These are phyloP conservation scores for Microcos paniculata DNA, from an alignment of 345 rosid genomes.

Conservation along the genomic window DNA sequence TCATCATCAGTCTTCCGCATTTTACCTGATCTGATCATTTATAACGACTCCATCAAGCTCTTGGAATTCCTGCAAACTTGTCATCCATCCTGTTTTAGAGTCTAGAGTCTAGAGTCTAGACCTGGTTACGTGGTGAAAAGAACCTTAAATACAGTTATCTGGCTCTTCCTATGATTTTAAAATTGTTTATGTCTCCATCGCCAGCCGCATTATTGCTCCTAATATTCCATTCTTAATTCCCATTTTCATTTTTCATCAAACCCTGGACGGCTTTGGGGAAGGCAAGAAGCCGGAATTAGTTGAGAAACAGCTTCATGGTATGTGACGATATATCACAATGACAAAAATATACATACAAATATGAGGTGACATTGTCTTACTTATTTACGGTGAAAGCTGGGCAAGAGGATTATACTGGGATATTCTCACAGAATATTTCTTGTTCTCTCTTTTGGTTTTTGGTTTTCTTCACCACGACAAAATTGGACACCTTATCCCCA, in stretches of 20 bases:
- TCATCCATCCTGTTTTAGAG: neutral
- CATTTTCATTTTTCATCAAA: neutral
- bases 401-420: slow-evolving; percentile 12
- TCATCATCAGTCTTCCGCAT: neutral
- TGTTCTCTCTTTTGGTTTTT: slow-evolving; percentile 9
- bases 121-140: too few species aligned
- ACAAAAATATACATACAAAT: neutral
- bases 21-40: neutral
- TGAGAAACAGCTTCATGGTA: neutral
- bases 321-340: neutral
- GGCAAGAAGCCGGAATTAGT: neutral
- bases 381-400: neutral
- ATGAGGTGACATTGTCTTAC: neutral
- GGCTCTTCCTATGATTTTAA: neutral
- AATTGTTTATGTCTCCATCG: neutral
- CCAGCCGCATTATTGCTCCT: neutral
- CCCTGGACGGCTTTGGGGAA: neutral
- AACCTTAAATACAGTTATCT: too few species aligned
- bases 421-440: slow-evolving; percentile 30
- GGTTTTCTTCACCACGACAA: slow-evolving; percentile 7
- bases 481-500: neutral
- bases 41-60: too few species aligned
- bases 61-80: neutral
- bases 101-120: too few species aligned
- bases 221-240: neutral